A percentile compares a stretch with the other conserved stretches of the same genome.
Conservation (phyloP, 2,329 filamentous ascomycete species). For the Sporothrix inflata region DNA sequence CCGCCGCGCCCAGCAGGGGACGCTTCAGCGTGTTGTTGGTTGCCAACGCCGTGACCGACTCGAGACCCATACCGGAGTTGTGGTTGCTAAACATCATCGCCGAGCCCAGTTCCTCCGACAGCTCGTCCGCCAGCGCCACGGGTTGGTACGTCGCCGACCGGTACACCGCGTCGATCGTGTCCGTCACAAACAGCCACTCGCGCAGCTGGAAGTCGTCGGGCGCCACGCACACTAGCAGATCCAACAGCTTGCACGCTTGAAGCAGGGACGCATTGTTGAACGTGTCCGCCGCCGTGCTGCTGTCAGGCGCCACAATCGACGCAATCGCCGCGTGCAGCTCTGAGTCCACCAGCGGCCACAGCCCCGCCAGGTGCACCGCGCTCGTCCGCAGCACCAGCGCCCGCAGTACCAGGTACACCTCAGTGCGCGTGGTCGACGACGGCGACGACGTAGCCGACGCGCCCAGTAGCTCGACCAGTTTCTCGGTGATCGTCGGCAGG, state of each 20-base stretch:
- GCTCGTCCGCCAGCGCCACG: constrained; percentile 72
- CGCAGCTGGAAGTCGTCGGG: constrained; percentile 98
- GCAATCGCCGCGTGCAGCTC: constrained; percentile 82
- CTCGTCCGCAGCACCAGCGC: constrained; percentile 80
- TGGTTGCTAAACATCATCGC: constrained; percentile 34
- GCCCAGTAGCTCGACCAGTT: constrained; percentile 80
- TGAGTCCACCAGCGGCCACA: constrained; percentile 89
- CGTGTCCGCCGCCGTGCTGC: constrained; percentile 66
- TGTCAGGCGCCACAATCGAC: constrained; percentile 70
- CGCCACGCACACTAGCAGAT: constrained; percentile 80
- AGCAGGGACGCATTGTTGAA: constrained; percentile 78
- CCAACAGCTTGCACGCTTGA: constrained; percentile 92
- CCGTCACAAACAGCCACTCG: constrained; percentile 96
- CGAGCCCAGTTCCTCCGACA: constrained; percentile 62
- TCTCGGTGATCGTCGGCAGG: constrained; percentile 73
- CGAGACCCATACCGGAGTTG: constrained; percentile 40
- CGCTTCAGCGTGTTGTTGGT: constrained; percentile 46
- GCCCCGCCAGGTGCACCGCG: constrained; percentile 74
- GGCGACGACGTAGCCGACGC: constrained; percentile 89
- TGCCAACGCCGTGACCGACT: constrained; percentile 45
- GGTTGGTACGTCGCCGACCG: constrained; percentile 70
- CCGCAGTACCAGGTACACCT: constrained; percentile 86
- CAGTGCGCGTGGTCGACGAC: constrained; percentile 83
- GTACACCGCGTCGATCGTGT: constrained; percentile 96
- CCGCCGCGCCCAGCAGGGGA: constrained; percentile 56